Evolutionary conservation across 1,284 basidiomycete species (phyloP).

Genomic region (Ustilago cynodontis): DNA sequence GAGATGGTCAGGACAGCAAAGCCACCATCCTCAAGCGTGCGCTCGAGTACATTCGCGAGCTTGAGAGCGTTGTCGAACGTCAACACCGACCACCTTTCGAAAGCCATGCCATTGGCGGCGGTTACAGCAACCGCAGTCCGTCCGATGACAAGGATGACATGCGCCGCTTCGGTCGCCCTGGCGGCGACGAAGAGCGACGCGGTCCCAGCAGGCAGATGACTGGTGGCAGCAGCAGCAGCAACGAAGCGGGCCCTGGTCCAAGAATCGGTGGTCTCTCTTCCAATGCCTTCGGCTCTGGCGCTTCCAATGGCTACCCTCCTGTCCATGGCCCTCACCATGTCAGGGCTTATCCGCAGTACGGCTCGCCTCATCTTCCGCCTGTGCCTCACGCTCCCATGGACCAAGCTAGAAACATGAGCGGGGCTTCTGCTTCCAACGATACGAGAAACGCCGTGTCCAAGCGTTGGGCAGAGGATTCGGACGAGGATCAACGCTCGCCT

Average conservation of each 20-base stretch:
- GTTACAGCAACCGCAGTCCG: conserved; percentile 46
- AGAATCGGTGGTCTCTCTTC: conserved; percentile 37
- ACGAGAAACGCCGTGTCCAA: conserved; percentile 7
- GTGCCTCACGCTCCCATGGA: background rate
- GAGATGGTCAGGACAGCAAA: conserved; percentile 57
- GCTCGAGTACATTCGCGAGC: conserved; percentile 52
- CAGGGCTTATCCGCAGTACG: conserved; percentile 10
- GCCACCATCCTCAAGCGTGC: conserved; percentile 53
- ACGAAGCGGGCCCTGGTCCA: conserved; percentile 22
- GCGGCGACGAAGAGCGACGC: conserved; percentile 33
- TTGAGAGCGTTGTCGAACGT: conserved; percentile 45
- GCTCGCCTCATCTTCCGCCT: conserved; percentile 13
- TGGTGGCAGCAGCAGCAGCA: conserved; percentile 22
- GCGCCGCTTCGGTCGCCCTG: conserved; percentile 41
- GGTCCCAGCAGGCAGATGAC: conserved; percentile 23
- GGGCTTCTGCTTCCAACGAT: conserved; percentile 1
- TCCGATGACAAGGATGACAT: conserved; percentile 45
- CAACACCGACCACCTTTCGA: conserved; percentile 31
- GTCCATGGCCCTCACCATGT: conserved; percentile 1
- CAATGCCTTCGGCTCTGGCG: conserved; percentile 16
- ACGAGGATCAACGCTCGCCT: conserved; percentile 28
- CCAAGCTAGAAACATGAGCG: background rate
- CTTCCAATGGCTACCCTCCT: conserved; percentile 4
- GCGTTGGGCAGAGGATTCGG: conserved; percentile 38
- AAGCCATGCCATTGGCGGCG: conserved; percentile 17